Evolutionary conservation across 805 yeast species (phyloP).

Genomic region (Candida ovalis): DNA sequence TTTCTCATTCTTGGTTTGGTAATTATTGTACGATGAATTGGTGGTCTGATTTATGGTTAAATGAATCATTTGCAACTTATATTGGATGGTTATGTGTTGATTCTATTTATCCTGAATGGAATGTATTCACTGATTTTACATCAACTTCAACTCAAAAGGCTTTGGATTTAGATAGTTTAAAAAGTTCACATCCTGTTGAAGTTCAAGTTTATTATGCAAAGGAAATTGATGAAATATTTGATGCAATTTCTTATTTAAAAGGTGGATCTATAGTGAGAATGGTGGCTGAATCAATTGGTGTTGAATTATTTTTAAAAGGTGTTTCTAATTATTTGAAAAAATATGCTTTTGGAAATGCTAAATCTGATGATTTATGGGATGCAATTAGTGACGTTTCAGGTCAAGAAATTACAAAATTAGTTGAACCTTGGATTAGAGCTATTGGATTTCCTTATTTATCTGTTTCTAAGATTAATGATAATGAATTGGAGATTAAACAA

Average conservation of each 20-base stretch:
- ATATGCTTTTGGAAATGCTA: slow-evolving; percentile 67
- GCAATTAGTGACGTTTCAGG: slow-evolving; percentile 62
- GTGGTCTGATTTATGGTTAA: slow-evolving; percentile 92
- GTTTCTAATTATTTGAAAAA: slow-evolving; percentile 64
- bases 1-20: slow-evolving; percentile 93
- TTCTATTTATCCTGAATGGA: slow-evolving; percentile 75
- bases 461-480: slow-evolving; percentile 37
- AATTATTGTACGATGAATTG: slow-evolving; percentile 86
- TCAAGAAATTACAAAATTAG: slow-evolving; percentile 51
- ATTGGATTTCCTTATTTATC: slow-evolving; percentile 70
- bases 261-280: slow-evolving; percentile 77
- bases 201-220: slow-evolving; percentile 76
- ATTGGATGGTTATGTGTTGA: slow-evolving; percentile 71
- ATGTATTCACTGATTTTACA: slow-evolving; percentile 57
- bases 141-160: slow-evolving; percentile 50
- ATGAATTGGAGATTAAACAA: slow-evolving; percentile 44
- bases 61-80: slow-evolving; percentile 90
- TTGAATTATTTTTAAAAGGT: slow-evolving; percentile 65
- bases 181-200: slow-evolving; percentile 75
- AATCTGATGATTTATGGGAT: slow-evolving; percentile 69
- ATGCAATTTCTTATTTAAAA: slow-evolving; percentile 74
- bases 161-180: slow-evolving; percentile 50
- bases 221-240: slow-evolving; percentile 80
- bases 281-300: slow-evolving; percentile 70
- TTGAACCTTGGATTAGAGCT: slow-evolving; percentile 69